Conservation (phyloP, 306 rosid genomes). For the Cicer arietinum region DNA sequence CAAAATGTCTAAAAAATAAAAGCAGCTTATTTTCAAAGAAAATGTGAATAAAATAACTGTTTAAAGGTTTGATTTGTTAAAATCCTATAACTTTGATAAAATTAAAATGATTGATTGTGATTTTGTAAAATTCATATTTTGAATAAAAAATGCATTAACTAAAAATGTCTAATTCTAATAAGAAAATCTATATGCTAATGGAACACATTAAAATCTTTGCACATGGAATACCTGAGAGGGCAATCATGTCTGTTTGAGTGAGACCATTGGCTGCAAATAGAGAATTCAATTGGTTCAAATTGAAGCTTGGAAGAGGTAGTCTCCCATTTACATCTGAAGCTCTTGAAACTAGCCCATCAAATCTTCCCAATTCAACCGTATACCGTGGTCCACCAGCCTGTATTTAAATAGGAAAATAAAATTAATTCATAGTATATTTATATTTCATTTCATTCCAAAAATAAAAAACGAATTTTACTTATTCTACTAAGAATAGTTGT, state of each 20-base stretch:
- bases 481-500: background rate
- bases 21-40: background rate
- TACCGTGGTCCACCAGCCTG: constrained; percentile 81
- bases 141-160: too few species aligned
- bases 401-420: too few species aligned
- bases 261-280: constrained; percentile 62
- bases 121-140: too few species aligned
- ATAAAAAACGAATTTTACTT: too few species aligned
- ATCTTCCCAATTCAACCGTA: constrained; percentile 74
- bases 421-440: too few species aligned
- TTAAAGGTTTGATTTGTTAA: too few species aligned
- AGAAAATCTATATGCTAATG: too few species aligned
- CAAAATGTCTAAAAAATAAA: background rate
- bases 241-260: constrained; percentile 74
- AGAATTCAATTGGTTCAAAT: constrained; percentile 66
- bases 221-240: constrained; percentile 69
- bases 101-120: too few species aligned
- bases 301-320: constrained; percentile 60
- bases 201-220: background rate
- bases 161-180: too few species aligned
- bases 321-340: constrained; percentile 64
- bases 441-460: too few species aligned
- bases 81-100: too few species aligned
- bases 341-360: constrained; percentile 70
- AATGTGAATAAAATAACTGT: background rate